Evolutionary conservation across 1,284 basidiomycete species (phyloP).

Genomic region (Bondarzewia mesenterica): DNA sequence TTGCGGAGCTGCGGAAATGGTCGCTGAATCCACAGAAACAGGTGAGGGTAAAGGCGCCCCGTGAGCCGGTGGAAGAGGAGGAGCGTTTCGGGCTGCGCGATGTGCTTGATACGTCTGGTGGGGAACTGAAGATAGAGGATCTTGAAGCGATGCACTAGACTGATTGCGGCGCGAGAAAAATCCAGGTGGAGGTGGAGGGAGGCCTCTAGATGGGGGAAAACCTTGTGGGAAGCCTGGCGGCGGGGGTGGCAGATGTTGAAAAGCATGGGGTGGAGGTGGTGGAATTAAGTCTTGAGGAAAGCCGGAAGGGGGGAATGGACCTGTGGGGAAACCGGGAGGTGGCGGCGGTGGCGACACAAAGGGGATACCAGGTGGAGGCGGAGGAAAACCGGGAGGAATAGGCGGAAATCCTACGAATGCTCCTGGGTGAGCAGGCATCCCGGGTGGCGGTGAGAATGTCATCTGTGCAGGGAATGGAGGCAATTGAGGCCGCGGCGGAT

Average conservation of each 20-base stretch:
- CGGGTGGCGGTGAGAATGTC: slow-evolving; percentile 19
- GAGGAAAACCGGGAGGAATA: slow-evolving; percentile 16
- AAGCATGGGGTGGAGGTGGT: slow-evolving; percentile 22
- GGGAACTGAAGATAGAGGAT: slow-evolving; percentile 53
- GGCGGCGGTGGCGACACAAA: slow-evolving; percentile 13
- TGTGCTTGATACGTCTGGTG: slow-evolving; percentile 63
- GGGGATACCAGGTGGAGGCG: slow-evolving; percentile 19
- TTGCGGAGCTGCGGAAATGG: slow-evolving; percentile 75
- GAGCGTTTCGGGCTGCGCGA: slow-evolving; percentile 27
- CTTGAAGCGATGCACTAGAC: slow-evolving; percentile 41
- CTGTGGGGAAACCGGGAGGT: slow-evolving; percentile 17
- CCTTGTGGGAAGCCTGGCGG: slow-evolving; percentile 22
- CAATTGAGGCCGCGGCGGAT: slow-evolving; percentile 16
- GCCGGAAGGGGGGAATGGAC: slow-evolving; percentile 3
- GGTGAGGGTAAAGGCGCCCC: slow-evolving; percentile 20
- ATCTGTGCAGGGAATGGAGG: not conserved
- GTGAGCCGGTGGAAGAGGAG: slow-evolving; percentile 14
- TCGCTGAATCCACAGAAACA: slow-evolving; percentile 44
- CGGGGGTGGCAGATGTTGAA: slow-evolving; percentile 21
- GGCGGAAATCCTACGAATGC: slow-evolving; percentile 18
- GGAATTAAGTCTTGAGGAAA: slow-evolving; percentile 13
- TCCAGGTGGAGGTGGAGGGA: slow-evolving; percentile 30
- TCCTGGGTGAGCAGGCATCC: slow-evolving; percentile 18
- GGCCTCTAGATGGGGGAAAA: slow-evolving; percentile 9
- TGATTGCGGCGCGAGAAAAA: slow-evolving; percentile 49